Evolutionary conservation across 305 asterid genomes (phyloP), one percentile per base, ranked within the genome.

Genomic region (Fraxinus floribunda): DNA sequence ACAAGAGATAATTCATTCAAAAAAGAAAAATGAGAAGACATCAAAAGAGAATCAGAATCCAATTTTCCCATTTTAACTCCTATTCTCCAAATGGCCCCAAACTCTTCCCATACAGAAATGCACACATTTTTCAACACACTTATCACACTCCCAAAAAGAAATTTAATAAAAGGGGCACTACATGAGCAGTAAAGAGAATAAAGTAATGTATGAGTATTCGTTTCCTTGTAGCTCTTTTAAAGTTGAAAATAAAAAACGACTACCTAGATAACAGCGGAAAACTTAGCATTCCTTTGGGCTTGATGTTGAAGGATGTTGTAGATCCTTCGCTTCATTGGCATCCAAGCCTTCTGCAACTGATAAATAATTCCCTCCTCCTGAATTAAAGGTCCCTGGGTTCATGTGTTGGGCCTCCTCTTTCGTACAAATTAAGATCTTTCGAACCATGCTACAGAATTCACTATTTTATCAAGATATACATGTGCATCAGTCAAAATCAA

Each of bases 371-470:
- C 93, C 98, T 2, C 91, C 98, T 87, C 85, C 90, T n/a, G 90
- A 84, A 80, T 80, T 89, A 29, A 92, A 85, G 70, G 94, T 88
- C 84, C 94, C 92, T 1, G 94, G 94, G 78, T 87, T 89, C 98
- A 92, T 90, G 62, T 90, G 88, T 46, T 93, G 98, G 39, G 90
- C 95, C 85, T 95, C 98, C 83, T 94, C 98, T 85, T 94, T 93
- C 4, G 97, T 94, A 38, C 92, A 91, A 86, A 95, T 91, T 81
- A 84, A 89, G 83, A 95, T 93, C 87, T 93, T 94, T 72, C 92
- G 94, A 79, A 91, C 99, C 98, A 95, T 94, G 75, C 91, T 89
- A 89, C 97, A 93, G 78, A 95, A 95, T 87, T 95, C 99, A 36
- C 99, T 95, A 90, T 75, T 39, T 83, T 74, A 72, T 77, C 44